Evolutionary conservation across 768 basidiomycete genomes (phyloP).

Genomic region (Paxillus rubicundulus): DNA sequence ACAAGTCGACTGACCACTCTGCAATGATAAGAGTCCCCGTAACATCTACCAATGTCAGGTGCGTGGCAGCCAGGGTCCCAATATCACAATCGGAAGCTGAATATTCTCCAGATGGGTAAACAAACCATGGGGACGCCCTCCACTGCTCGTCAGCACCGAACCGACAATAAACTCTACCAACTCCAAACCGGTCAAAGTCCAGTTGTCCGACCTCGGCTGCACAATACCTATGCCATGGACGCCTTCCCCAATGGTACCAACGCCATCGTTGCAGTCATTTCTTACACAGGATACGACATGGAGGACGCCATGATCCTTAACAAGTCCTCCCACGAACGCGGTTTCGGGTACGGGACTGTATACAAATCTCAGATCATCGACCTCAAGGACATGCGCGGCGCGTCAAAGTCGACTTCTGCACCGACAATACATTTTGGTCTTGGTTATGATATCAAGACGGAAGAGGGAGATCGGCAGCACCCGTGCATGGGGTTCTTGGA

Average conservation of each 20-base stretch:
- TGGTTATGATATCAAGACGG: slow-evolving; percentile 64
- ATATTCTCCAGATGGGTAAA: slow-evolving; percentile 84
- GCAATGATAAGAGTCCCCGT: slow-evolving; percentile 63
- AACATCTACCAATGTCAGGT: slow-evolving; percentile 95
- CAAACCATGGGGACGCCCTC: slow-evolving; percentile 99
- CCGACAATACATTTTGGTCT: slow-evolving; percentile 89
- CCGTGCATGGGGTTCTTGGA: slow-evolving; percentile 58
- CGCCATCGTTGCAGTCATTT: slow-evolving; percentile 98
- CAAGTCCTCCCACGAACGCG: slow-evolving; percentile 97
- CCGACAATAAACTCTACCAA: slow-evolving; percentile 97
- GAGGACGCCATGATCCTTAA: slow-evolving; percentile 99
- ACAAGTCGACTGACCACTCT: slow-evolving; percentile 1
- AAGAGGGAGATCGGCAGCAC: slow-evolving; percentile 47
- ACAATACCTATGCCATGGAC: slow-evolving; percentile 97
- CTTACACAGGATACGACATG: slow-evolving; percentile 99
- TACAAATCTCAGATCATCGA: slow-evolving; percentile 95
- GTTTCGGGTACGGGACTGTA: slow-evolving; percentile 94
- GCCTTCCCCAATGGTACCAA: slow-evolving; percentile 98
- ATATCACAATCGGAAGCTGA: slow-evolving; percentile 5
- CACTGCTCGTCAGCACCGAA: slow-evolving; percentile 85
- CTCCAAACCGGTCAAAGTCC: slow-evolving; percentile 95
- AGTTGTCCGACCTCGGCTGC: slow-evolving; percentile 85
- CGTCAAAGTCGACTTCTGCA: slow-evolving; percentile 51
- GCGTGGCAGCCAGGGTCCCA: slow-evolving; percentile 7
- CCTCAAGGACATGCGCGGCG: slow-evolving; percentile 74